These are phyloP conservation scores for Trichoderma afroharzianum DNA, from an alignment of 2,329 filamentous ascomycete genomes.

Conservation along the genomic window DNA sequence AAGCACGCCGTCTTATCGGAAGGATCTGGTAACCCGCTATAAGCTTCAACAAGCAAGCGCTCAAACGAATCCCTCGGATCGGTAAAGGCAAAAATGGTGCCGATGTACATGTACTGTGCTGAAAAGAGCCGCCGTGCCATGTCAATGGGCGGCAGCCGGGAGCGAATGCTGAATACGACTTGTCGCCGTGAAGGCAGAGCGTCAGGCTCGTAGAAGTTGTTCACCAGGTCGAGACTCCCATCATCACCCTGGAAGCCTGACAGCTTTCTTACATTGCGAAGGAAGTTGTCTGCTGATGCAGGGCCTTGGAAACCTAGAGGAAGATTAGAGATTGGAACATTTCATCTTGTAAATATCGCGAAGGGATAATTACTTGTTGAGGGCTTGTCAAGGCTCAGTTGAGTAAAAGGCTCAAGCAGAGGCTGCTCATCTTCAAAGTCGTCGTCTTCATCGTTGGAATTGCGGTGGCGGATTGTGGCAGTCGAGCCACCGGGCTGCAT, in stretches of 20 bases:
- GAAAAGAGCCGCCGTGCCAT: slow-evolving; percentile 48
- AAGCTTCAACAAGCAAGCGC: slow-evolving; percentile 40
- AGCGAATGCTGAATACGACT: slow-evolving; percentile 19
- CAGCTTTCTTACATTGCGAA: slow-evolving; percentile 34
- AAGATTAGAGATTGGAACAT: background rate
- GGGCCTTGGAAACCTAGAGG: slow-evolving; percentile 34
- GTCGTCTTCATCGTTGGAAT: slow-evolving; percentile 25
- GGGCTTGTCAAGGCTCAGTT: slow-evolving; percentile 32
- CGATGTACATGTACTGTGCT: slow-evolving; percentile 54
- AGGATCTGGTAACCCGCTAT: slow-evolving; percentile 40
- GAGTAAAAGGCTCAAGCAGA: slow-evolving; percentile 34
- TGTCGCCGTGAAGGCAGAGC: slow-evolving; percentile 33
- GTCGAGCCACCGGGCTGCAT: background rate
- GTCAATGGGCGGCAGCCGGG: slow-evolving; percentile 46
- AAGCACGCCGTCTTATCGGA: slow-evolving; percentile 46
- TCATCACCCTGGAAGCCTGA: slow-evolving; percentile 34
- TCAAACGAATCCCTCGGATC: slow-evolving; percentile 45
- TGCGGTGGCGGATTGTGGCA: background rate
- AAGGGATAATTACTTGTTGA: slow-evolving; percentile 26
- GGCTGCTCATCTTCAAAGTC: slow-evolving; percentile 32
- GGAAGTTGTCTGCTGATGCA: slow-evolving; percentile 37
- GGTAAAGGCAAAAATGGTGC: slow-evolving; percentile 54
- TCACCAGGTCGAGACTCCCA: slow-evolving; percentile 29
- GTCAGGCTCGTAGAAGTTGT: slow-evolving; percentile 34
- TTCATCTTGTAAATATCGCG: background rate